A percentile compares a stretch with the other conserved stretches of the same genome.
Evolutionary conservation across 78 protist species (phyloP).

Genomic region (Dictyostelium intermedium): DNA sequence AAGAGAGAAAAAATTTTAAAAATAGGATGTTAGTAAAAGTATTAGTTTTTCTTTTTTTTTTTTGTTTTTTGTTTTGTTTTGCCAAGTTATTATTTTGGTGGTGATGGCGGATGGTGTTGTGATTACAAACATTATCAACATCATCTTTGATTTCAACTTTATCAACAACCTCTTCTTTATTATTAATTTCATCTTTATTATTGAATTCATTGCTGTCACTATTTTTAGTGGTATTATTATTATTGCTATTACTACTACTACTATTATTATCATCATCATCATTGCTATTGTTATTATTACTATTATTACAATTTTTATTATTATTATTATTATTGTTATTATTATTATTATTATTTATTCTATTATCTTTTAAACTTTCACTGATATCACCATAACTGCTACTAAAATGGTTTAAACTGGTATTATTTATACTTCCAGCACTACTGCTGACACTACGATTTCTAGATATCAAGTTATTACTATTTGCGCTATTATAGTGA

Average conservation of each 20-base stretch:
- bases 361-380: not conserved
- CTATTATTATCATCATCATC: not conserved
- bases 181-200: not conserved
- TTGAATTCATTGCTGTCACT: not conserved
- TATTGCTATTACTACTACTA: not conserved
- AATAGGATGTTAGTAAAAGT: not conserved
- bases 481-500: not conserved
- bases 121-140: constrained; percentile 4
- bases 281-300: not conserved
- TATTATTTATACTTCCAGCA: constrained; percentile 1
- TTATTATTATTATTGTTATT: not conserved
- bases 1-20: not conserved
- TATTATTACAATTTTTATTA: not conserved
- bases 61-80: not conserved
- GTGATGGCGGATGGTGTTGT: not conserved
- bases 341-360: not conserved
- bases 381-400: not conserved
- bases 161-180: not conserved
- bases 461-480: not conserved
- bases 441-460: constrained; percentile 25
- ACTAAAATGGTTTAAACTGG: not conserved
- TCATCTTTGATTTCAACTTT: not conserved
- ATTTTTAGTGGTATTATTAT: not conserved
- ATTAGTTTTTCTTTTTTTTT: not conserved
- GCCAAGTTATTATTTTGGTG: not conserved